Evolutionary conservation across 1,284 basidiomycete genomes (phyloP), one percentile per base, ranked within the genome.

Genomic region (Irpex sp.): DNA sequence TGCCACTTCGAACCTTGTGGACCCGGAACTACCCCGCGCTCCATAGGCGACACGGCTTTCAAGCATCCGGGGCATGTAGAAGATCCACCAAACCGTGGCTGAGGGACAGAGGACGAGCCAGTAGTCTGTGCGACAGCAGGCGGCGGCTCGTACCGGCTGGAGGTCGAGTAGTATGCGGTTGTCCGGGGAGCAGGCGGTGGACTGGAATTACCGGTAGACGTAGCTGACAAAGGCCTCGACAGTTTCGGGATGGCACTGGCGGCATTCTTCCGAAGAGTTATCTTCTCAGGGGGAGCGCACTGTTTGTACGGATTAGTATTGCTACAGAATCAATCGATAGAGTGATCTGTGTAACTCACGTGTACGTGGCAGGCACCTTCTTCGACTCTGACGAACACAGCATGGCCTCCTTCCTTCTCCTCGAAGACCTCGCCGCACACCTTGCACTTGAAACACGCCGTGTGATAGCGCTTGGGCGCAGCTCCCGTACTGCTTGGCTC

Each of bases 1-100:
- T 94, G 92, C 92, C 92, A 94, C 63, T 83, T 81, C 17, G 86
- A 87, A 35, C 88, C 88, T 66, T 90, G 87, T 11, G 92, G 92
- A 5, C 92, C 92, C 21, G 89, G 86, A 36, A 94, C 88, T 21
- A 93, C 90, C 5, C 92, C 92, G 63, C 83, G 79, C 70, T 94
- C 91, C 90, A 94, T 93, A 1, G 84, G 83, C 26, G 88, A 90
- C 8, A 93, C 91, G 1, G 83, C 72, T 68, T 83, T 85, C 63
- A 77, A 79, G 72, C 92, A 94, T 43, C 89, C 90, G 15, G 90
- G 89, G 69, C 92, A 94, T 35, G 79, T 67, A 26, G 79, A 75
- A 9, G 83, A 81, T 62, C 84, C 82, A 26, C 91, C 90, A 68
- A 90, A 92, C 3, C 88, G 86, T 60, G 86, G 84, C 19, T 63